Percentiles rank a stretch among this genome's conserved stretches.
Evolutionary conservation across 139 green algal genomes (phyloP).

Genomic region (Picochlorum sp.): DNA sequence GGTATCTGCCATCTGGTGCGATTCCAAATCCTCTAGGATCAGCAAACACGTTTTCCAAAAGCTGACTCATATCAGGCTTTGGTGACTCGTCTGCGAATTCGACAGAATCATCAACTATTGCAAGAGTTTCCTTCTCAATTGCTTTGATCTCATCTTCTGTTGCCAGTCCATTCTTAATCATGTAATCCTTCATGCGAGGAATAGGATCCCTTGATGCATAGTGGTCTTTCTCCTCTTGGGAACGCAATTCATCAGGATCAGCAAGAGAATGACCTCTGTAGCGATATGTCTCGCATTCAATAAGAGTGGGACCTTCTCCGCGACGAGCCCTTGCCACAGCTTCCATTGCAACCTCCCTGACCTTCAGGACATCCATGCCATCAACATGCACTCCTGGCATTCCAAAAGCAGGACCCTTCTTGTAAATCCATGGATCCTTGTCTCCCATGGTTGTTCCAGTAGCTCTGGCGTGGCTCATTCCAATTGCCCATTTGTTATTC

Average conservation of each 20-base stretch:
- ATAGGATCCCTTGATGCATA: slow-evolving; percentile 77
- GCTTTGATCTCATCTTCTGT: slow-evolving; percentile 61
- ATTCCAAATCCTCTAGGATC: slow-evolving; percentile 90
- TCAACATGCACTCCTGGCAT: slow-evolving; percentile 95
- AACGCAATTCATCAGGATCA: slow-evolving; percentile 93
- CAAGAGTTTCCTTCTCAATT: slow-evolving; percentile 53
- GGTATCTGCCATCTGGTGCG: slow-evolving; percentile 51
- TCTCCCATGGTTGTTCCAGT: slow-evolving; percentile 59
- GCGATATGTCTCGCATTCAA: slow-evolving; percentile 95
- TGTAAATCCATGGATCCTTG: slow-evolving; percentile 87
- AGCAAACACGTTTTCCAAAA: slow-evolving; percentile 97
- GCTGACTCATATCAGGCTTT: slow-evolving; percentile 82
- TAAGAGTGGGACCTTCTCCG: slow-evolving; percentile 91
- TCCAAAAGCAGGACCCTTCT: slow-evolving; percentile 93
- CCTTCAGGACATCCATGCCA: slow-evolving; percentile 97
- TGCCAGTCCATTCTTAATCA: slow-evolving; percentile 64
- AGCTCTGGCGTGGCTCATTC: slow-evolving; percentile 85
- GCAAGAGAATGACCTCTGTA: slow-evolving; percentile 96
- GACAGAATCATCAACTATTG: slow-evolving; percentile 79
- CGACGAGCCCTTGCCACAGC: slow-evolving; percentile 76
- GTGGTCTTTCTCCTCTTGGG: slow-evolving; percentile 82
- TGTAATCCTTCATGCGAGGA: slow-evolving; percentile 62
- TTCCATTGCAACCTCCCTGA: slow-evolving; percentile 55
- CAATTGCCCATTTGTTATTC: slow-evolving; percentile 98
- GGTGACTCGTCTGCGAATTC: slow-evolving; percentile 86